Conservation (phyloP, 805 yeast genomes). For the Pichia kluyveri region DNA sequence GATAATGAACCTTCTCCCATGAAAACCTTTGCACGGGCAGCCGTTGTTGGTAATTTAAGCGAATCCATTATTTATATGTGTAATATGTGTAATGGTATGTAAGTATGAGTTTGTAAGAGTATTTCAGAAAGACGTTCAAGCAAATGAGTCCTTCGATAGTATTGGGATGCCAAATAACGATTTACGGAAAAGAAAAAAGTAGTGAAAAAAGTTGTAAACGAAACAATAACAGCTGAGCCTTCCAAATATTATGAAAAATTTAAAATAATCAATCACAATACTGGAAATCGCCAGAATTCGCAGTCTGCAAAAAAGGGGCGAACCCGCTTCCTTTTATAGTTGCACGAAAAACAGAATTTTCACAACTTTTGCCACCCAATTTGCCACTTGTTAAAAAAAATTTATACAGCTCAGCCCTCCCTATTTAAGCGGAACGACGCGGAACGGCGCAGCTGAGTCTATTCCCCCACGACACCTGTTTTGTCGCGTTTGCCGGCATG, state of each 20-base stretch:
- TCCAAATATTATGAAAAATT: not conserved
- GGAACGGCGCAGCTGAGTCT: not conserved
- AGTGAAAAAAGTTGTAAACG: not conserved
- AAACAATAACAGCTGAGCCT: not conserved
- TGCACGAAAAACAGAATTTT: conserved; percentile 1
- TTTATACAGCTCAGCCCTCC: not conserved
- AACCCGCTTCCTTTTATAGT: conserved; percentile 9
- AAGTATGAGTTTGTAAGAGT: not conserved
- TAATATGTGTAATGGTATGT: not conserved
- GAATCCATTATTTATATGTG: conserved; percentile 45
- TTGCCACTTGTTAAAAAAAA: not conserved
- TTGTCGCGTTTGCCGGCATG: no score
- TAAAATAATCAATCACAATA: no score
- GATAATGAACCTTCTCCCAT: conserved; percentile 58
- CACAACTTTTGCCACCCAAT: not conserved
- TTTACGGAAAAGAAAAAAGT: no score
- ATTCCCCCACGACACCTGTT: no score
- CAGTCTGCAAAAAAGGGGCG: not conserved
- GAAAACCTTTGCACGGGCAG: conserved; percentile 67
- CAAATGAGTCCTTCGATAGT: conserved; percentile 2
- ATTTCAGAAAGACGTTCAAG: conserved; percentile 2
- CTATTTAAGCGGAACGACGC: not conserved
- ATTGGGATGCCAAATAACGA: no score
- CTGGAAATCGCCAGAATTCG: no score
- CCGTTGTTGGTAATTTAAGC: conserved; percentile 65